A percentile compares a stretch with the other conserved stretches of the same genome.
phyloP scores from a whole-genome alignment of 495 filamentous ascomycete genomes.

The Xylaria scruposa region DNA sequence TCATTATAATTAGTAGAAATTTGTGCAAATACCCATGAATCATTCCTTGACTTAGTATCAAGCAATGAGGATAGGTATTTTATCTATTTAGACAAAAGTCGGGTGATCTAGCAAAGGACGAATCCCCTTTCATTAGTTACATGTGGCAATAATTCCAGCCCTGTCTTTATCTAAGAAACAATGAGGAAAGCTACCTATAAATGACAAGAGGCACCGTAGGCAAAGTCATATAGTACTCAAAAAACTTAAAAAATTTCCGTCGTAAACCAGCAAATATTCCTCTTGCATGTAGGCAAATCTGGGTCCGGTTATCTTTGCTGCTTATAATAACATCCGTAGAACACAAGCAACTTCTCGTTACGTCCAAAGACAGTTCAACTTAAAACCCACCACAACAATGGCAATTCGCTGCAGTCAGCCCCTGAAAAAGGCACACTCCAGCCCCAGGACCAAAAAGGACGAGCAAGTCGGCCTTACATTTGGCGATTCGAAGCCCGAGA shows the following conservation, averaged over 20 bases:
- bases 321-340: neutral
- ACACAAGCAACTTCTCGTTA: neutral
- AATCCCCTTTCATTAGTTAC: neutral
- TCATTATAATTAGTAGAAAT: neutral
- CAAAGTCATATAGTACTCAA: neutral
- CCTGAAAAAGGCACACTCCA: neutral
- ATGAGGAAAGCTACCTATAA: neutral
- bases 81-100: neutral
- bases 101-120: neutral
- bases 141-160: neutral
- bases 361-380: too few relatives aligned
- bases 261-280: neutral
- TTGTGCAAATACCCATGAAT: neutral
- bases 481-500: neutral
- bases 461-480: conserved; percentile 11
- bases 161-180: neutral
- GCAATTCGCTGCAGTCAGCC: neutral
- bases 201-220: neutral
- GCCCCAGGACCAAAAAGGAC: neutral
- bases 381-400: neutral
- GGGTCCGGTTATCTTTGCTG: neutral
- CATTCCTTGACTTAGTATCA: neutral
- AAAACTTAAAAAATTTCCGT: neutral
- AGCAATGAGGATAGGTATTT: neutral
- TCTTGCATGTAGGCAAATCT: neutral